These are phyloP conservation scores for Penicillium verrucosum DNA, from an alignment of 2,329 filamentous ascomycete genomes.

Conservation along the genomic window DNA sequence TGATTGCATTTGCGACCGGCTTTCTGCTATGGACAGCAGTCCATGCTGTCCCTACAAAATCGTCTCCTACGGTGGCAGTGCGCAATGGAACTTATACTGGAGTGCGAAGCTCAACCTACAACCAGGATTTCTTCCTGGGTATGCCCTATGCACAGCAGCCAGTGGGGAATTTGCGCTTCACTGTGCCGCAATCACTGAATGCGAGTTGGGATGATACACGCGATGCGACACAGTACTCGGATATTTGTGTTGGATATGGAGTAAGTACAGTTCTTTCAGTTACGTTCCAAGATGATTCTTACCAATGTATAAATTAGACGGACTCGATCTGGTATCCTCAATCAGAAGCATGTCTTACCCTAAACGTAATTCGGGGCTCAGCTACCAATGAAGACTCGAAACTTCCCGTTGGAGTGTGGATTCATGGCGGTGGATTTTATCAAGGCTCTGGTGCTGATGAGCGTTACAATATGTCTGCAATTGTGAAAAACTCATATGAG, in stretches of 20 bases:
- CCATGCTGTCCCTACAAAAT: slow-evolving; percentile 21
- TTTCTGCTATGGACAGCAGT: slow-evolving; percentile 17
- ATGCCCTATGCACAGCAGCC: slow-evolving; percentile 59
- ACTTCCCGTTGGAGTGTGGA: slow-evolving; percentile 60
- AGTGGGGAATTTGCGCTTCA: slow-evolving; percentile 53
- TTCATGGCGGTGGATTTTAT: slow-evolving; percentile 57
- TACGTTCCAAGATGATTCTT: not conserved
- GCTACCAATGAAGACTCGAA: slow-evolving; percentile 35
- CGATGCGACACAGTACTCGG: slow-evolving; percentile 46
- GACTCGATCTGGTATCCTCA: slow-evolving; percentile 37
- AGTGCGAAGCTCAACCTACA: slow-evolving; percentile 37
- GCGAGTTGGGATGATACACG: slow-evolving; percentile 42
- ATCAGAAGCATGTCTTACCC: slow-evolving; percentile 59
- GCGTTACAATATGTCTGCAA: slow-evolving; percentile 61
- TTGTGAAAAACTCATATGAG: slow-evolving; percentile 54
- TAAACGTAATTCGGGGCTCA: slow-evolving; percentile 58
- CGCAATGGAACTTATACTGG: slow-evolving; percentile 52
- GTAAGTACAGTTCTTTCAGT: slow-evolving; percentile 25
- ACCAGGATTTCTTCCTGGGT: slow-evolving; percentile 53
- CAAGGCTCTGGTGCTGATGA: slow-evolving; percentile 51
- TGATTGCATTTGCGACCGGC: slow-evolving; percentile 3
- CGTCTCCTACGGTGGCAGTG: slow-evolving; percentile 32
- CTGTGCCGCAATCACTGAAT: slow-evolving; percentile 50
- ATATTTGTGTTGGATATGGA: slow-evolving; percentile 53
- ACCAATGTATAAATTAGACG: slow-evolving; percentile 16